Conservation (phyloP, 306 rosid species). For the Gillenia trifoliata region DNA sequence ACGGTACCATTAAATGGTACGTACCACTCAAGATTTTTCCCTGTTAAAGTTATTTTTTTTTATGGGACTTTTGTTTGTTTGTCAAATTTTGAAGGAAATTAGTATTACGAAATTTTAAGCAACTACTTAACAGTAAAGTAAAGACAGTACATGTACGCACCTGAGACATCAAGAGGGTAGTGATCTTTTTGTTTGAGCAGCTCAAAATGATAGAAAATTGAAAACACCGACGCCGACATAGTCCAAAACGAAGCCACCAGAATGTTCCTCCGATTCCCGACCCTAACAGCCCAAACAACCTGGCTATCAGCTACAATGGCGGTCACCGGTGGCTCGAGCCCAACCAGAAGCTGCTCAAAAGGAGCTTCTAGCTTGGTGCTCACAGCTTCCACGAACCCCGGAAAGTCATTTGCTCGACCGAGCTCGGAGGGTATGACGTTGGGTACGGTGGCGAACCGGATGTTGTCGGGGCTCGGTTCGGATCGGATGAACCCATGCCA, state of each 20-base stretch:
- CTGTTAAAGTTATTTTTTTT: no score
- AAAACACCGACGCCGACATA: slow-evolving; percentile 26
- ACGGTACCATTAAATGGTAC: no score
- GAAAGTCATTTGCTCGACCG: slow-evolving; percentile 25
- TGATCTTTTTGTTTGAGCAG: slow-evolving; percentile 23
- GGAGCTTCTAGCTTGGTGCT: slow-evolving; percentile 31
- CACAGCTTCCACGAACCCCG: slow-evolving; percentile 34
- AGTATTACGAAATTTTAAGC: no score
- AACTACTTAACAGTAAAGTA: no score
- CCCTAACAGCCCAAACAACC: slow-evolving; percentile 20
- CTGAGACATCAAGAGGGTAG: slow-evolving; percentile 24
- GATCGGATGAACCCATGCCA: slow-evolving; percentile 35
- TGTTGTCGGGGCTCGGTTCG: slow-evolving; percentile 20
- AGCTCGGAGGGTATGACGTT: slow-evolving; percentile 39
- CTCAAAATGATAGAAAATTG: slow-evolving; percentile 11
- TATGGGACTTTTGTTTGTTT: no score
- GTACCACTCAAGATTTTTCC: no score
- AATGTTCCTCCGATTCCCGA: slow-evolving; percentile 33
- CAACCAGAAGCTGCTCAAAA: slow-evolving; percentile 24
- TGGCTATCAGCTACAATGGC: slow-evolving; percentile 11
- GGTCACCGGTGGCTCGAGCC: slow-evolving; percentile 16
- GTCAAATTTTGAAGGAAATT: no score
- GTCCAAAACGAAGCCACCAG: slow-evolving; percentile 41
- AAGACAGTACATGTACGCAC: no score
- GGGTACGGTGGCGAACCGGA: slow-evolving; percentile 21